These are phyloP conservation scores for Sarocladium kiliense DNA, from an alignment of 2,329 filamentous ascomycete species.

Conservation along the genomic window DNA sequence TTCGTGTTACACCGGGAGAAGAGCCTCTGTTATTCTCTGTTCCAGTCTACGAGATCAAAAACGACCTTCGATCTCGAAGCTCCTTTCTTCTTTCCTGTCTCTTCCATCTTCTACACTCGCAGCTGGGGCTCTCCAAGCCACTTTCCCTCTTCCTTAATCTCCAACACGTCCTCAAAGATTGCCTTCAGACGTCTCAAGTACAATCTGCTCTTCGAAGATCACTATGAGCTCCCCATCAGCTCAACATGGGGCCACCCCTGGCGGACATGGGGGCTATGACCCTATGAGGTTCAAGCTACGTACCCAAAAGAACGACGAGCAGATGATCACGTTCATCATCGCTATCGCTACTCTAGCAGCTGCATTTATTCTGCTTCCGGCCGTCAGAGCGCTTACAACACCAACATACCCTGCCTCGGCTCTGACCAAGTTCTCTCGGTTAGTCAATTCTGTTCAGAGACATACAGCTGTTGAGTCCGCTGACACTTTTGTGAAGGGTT, in stretches of 20 bases:
- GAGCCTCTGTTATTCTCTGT: neutral
- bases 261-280: neutral
- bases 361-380: neutral
- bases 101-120: neutral
- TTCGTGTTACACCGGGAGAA: neutral
- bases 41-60: neutral
- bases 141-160: too few relatives aligned
- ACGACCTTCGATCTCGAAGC: too few relatives aligned
- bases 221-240: neutral
- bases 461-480: too few relatives aligned
- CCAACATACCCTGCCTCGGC: neutral
- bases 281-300: neutral
- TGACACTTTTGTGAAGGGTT: too few relatives aligned
- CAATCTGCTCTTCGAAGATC: neutral
- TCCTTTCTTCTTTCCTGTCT: neutral
- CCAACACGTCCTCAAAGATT: too few relatives aligned
- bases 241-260: too few relatives aligned
- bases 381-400: neutral
- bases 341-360: neutral
- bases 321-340: conserved; percentile 3
- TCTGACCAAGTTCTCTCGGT: neutral
- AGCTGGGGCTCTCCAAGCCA: too few relatives aligned
- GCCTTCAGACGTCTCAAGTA: too few relatives aligned
- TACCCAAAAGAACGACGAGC: conserved; percentile 3
- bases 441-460: too few relatives aligned